Base-by-base conservation (phyloP, 495 filamentous ascomycete species). In the Aspergillus olivimuriae region DNA sequence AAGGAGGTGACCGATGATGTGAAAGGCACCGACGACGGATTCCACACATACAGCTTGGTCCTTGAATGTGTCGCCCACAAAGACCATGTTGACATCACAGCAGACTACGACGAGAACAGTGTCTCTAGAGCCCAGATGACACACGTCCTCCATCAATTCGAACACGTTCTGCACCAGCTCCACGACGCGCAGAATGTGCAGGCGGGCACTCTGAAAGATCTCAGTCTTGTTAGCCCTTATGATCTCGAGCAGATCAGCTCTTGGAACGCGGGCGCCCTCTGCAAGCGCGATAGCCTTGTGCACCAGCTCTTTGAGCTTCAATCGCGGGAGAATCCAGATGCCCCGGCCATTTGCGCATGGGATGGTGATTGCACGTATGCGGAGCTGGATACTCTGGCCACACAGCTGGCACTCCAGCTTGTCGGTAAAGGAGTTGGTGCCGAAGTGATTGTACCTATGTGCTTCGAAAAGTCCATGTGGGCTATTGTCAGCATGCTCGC, bases 381-480 rank as follows among this genome's bases (percentile, higher is more conserved):
- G 3, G 47, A 68, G 39, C 44, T 70, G 1, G 52, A 67, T n/a
- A 23, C 44, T 1, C 43, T 57, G 7, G 54, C 71, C 0, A 36
- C 49, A 2, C 21, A 30, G 0, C 46, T 74, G 1, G 65, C 73
- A 6, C 22, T 16, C 12, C 30, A 51, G 14, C 57, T 72, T 2
- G 18, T 53, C 6, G 39, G 4, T 16, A 35, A 55, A 0, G 61
- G 61, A 4, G 46, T 65, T 37, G 47, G 51, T 14, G 53, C 57
- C 0, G 60, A 58, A 9, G 38, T 39, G 3, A 43, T 64, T 10
- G 53, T 73, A 6, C 62, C 65, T 3, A 44, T 73, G 18, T 61
- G 52, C 34, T 64, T 71, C 34, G 68, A 74, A 41, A 75, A 74
- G 52, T 50, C 47, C 4, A 23, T 26, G 20, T 44, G 47, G 47